phyloP scores from a whole-genome alignment of 345 rosid species.

The Litchi chinensis region DNA sequence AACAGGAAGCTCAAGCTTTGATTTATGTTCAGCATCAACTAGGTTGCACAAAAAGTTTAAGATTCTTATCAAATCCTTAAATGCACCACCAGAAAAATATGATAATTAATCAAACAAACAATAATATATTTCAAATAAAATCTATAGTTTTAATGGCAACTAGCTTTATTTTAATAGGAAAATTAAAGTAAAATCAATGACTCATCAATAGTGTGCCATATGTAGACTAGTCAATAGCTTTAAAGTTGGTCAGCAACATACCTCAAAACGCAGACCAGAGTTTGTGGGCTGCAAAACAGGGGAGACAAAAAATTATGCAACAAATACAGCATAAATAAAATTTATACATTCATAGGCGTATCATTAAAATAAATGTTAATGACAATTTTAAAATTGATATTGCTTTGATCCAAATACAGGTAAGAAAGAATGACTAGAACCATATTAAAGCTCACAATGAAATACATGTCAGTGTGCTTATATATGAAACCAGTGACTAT shows the following conservation, averaged over 20 bases:
- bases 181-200: neutral
- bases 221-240: neutral
- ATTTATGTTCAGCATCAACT: no score
- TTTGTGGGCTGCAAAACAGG: conserved; percentile 84
- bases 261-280: conserved; percentile 97
- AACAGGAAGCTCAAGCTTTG: no score
- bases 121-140: neutral
- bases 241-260: conserved; percentile 33
- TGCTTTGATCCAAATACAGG: conserved; percentile 6
- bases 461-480: neutral
- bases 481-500: neutral
- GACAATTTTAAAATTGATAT: neutral
- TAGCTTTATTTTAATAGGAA: neutral
- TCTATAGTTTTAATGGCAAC: neutral
- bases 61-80: neutral
- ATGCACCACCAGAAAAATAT: neutral
- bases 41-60: neutral
- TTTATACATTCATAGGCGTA: conserved; percentile 5
- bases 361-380: neutral
- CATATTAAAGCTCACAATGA: neutral
- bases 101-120: neutral
- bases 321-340: conserved; percentile 2
- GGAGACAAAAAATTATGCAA: conserved; percentile 24
- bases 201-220: neutral
- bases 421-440: neutral